Percentiles rank a stretch among this genome's conserved stretches.
These are phyloP conservation scores for Malassezia dermatis DNA, from an alignment of 1,284 basidiomycete species.

Conservation along the genomic window DNA sequence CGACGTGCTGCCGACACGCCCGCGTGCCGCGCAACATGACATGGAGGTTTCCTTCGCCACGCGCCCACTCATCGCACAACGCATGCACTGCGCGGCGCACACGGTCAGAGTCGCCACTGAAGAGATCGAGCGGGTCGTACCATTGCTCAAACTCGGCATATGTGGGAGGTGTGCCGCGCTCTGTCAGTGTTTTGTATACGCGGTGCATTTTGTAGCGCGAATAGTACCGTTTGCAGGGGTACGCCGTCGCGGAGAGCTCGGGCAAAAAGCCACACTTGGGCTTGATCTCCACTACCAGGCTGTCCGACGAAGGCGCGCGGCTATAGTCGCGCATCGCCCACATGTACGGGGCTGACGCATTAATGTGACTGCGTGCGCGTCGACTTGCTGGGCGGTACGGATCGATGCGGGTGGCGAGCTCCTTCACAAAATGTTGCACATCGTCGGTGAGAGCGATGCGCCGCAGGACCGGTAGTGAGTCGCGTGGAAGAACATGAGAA, in stretches of 20 bases:
- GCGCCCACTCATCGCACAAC: slow-evolving; percentile 3
- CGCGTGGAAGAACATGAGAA: neutral
- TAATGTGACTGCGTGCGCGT: neutral
- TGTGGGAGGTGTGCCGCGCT: neutral
- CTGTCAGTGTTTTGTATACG: neutral
- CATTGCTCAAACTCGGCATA: neutral
- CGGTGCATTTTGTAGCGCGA: slow-evolving; percentile 13
- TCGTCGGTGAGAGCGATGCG: neutral
- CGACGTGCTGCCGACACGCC: neutral
- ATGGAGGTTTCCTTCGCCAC: neutral
- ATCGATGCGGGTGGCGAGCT: neutral
- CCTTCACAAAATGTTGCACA: neutral
- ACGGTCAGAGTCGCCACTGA: neutral
- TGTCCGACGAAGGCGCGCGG: neutral
- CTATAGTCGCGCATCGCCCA: slow-evolving; percentile 10
- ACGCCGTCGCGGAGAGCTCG: neutral
- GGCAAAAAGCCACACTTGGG: slow-evolving; percentile 14
- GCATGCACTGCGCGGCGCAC: neutral
- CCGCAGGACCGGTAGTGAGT: neutral
- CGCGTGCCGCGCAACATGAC: neutral
- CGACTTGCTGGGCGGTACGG: neutral
- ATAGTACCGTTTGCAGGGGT: neutral
- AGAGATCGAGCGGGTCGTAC: slow-evolving; percentile 16
- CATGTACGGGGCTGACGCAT: neutral
- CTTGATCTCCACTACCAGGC: slow-evolving; percentile 14